Evolutionary conservation across 306 rosid species (phyloP).

Genomic region (Leucaena leucocephala): DNA sequence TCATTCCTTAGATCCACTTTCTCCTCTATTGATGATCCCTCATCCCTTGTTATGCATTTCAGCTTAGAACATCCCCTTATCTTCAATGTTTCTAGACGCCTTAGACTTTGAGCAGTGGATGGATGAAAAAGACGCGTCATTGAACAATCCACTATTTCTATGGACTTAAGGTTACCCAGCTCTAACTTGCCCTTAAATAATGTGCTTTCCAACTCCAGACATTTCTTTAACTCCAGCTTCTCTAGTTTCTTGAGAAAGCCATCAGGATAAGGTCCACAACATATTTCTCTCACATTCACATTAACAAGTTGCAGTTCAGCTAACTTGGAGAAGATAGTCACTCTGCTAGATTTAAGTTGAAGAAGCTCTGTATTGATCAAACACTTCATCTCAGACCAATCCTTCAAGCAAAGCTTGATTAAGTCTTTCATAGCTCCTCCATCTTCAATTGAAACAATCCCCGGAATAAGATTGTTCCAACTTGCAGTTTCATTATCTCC

Average conservation of each 20-base stretch:
- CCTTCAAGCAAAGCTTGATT: background rate
- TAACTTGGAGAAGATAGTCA: slow-evolving; percentile 18
- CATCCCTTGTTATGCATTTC: slow-evolving; percentile 5
- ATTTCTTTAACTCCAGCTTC: background rate
- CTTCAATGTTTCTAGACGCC: background rate
- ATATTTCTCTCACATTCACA: background rate
- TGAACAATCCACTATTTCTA: background rate
- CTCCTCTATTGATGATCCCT: background rate
- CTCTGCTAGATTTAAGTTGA: background rate
- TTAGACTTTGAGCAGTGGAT: background rate
- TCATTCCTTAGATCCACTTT: background rate
- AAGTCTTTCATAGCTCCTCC: background rate
- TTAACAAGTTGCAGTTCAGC: background rate
- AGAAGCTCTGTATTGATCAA: slow-evolving; percentile 9
- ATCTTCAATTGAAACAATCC: slow-evolving; percentile 14
- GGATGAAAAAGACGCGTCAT: background rate
- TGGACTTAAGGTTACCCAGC: background rate
- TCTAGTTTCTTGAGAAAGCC: background rate
- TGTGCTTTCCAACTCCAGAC: background rate
- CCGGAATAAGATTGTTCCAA: slow-evolving; percentile 27
- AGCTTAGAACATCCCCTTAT: background rate
- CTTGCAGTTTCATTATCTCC: background rate
- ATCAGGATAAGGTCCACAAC: background rate
- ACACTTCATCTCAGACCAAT: background rate
- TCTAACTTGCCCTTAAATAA: background rate